phyloP scores from a whole-genome alignment of 2,329 filamentous ascomycete genomes.

The Cercospora nicotianae region DNA sequence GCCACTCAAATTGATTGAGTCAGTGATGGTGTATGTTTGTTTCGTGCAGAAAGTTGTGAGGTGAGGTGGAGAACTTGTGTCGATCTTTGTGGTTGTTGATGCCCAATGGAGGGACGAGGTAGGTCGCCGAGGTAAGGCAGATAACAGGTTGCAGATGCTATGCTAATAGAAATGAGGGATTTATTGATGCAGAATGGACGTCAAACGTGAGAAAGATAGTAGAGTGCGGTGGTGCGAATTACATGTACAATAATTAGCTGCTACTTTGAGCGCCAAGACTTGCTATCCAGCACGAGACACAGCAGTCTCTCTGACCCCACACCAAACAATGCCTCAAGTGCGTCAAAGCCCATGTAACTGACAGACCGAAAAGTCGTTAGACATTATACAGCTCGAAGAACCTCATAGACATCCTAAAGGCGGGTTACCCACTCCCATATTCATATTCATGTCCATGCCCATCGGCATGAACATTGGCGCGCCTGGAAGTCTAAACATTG shows the following conservation, averaged over 20 bases:
- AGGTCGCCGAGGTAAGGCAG: neutral
- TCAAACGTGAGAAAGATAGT: neutral
- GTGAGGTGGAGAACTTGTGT: neutral
- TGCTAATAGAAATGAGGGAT: neutral
- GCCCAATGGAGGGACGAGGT: neutral
- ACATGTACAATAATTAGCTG: neutral
- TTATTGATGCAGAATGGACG: neutral
- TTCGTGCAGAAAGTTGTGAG: neutral
- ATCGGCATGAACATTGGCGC: neutral
- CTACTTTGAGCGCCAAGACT: neutral
- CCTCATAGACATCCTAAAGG: neutral
- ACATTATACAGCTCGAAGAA: neutral
- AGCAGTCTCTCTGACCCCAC: neutral
- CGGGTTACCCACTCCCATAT: conserved; percentile 3
- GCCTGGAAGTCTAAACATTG: neutral
- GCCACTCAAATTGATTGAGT: neutral
- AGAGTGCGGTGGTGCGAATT: neutral
- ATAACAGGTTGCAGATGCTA: neutral
- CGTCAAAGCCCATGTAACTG: no score
- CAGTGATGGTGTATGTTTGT: neutral
- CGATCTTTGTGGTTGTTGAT: neutral
- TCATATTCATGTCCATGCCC: neutral
- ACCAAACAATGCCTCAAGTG: neutral
- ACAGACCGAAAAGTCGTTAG: neutral
- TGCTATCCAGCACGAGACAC: neutral